Evolutionary conservation across 306 rosid genomes (phyloP).

Genomic region (Phaseolus lunatus): DNA sequence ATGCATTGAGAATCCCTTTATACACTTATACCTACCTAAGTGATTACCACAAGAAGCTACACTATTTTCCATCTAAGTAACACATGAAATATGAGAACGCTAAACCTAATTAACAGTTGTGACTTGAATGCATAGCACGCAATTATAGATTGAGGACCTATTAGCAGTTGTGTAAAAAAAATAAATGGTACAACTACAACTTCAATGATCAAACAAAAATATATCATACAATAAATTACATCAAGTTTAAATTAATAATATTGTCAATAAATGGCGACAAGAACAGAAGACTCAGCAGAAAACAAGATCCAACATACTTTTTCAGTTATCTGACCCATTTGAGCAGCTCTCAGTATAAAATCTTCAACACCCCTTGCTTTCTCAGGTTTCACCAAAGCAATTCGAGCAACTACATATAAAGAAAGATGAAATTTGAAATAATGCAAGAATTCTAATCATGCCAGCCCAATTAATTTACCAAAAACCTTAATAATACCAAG

Average conservation of each 20-base stretch:
- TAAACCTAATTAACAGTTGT: background rate
- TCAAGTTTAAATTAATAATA: background rate
- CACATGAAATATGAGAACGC: conserved; percentile 24
- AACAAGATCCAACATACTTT: conserved; percentile 62
- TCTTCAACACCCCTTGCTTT: conserved; percentile 98
- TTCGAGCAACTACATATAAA: conserved; percentile 66
- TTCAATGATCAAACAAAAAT: background rate
- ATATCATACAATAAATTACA: background rate
- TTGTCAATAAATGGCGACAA: conserved; percentile 27
- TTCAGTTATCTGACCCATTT: conserved; percentile 88
- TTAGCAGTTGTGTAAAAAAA: conserved; percentile 5
- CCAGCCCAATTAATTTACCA: background rate
- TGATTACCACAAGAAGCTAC: conserved; percentile 2
- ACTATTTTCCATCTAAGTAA: conserved; percentile 19
- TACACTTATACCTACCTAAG: background rate
- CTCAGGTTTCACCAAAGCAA: conserved; percentile 99
- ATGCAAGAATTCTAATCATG: background rate
- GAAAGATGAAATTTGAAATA: conserved; percentile 28
- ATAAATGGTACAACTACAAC: conserved; percentile 7
- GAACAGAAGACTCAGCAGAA: conserved; percentile 16
- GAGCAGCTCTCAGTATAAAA: conserved; percentile 92
- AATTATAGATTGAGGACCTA: conserved; percentile 30
- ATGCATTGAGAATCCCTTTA: background rate
- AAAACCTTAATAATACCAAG: background rate
- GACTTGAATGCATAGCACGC: background rate